A percentile compares a stretch with the other conserved stretches of the same genome.
Conservation (phyloP, 352 stramenopile genomes). For the Plasmopara viticola region DNA sequence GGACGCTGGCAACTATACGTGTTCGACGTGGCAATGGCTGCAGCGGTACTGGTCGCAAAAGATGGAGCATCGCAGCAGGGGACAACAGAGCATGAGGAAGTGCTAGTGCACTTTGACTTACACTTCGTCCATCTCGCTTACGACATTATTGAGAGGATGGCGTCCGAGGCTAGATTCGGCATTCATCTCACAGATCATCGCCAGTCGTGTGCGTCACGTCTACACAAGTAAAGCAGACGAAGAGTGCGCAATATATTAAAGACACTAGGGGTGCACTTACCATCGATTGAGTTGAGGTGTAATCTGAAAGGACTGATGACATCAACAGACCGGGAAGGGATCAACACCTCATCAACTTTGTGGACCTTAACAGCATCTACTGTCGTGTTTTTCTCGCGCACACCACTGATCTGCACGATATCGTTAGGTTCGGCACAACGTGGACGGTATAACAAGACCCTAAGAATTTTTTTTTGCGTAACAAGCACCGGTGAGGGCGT, state of each 20-base stretch:
- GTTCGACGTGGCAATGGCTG: neutral
- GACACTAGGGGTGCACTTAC: too few relatives aligned
- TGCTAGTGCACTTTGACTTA: neutral
- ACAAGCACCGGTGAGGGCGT: neutral
- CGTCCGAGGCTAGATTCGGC: neutral
- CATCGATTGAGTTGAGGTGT: too few relatives aligned
- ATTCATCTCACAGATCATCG: too few relatives aligned
- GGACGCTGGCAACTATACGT: neutral
- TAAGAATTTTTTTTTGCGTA: neutral
- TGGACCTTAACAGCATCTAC: too few relatives aligned
- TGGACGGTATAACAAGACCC: neutral
- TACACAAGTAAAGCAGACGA: too few relatives aligned
- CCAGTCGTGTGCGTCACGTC: too few relatives aligned
- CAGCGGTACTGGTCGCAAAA: neutral
- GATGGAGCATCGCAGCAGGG: neutral
- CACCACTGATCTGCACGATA: neutral
- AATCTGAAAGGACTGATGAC: too few relatives aligned
- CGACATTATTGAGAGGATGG: neutral
- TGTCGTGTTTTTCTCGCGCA: too few relatives aligned
- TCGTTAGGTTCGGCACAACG: neutral
- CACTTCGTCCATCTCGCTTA: neutral
- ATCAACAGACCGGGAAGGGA: too few relatives aligned
- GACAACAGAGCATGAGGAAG: neutral
- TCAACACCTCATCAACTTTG: too few relatives aligned
- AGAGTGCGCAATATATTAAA: too few relatives aligned